Base-by-base conservation (phyloP, 2,329 filamentous ascomycete species). In the Tympanopsis confertula region DNA sequence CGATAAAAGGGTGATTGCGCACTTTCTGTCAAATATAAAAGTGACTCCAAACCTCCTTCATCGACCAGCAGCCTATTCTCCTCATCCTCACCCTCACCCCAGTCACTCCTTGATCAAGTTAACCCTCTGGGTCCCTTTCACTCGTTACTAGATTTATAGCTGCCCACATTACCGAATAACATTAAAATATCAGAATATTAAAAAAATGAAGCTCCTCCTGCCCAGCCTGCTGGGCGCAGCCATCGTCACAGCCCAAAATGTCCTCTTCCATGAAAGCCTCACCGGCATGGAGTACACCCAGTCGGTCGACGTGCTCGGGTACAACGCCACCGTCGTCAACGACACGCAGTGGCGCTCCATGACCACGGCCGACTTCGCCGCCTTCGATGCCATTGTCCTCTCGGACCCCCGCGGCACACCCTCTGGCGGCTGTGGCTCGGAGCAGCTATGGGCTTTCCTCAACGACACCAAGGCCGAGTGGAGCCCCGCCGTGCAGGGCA, bases 351-450 rank as follows among this genome's bases (percentile, higher is more conserved):
- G 59, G 59, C 44, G 45, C 35, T 41, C 50, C 30, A 57, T 62
- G 52, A 59, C 53, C 5, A 57, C 59, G 2, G 50, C 50, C 24
- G 62, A 67, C 41, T 65, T 65, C 47, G 53, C 59, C 35, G 50
- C 55, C 39, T 67, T 56, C 56, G 63, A 61, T 46, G 62, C 62
- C 12, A 60, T 67, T 37, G 48, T 67, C 38, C 50, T 66, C 26
- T 56, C 59, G 5, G 63, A 67, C 41, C 54, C 59, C 10, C 47
- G 52, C 35, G 58, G 57, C 41, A 50, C 49, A 5, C 44, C 41
- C 5, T 45, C 47, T 36, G 45, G 48, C 13, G 41, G 38, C 37
- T n/a, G n/a, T n/a, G n/a, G n/a, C n/a, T n/a, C n/a, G n/a, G n/a
- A n/a, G n/a, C n/a, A n/a, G n/a, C 43, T 45, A 13, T 52, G 65